Evolutionary conservation across 176 grass and related monocot genomes (phyloP).

Genomic region (Pontederia crassipes): DNA sequence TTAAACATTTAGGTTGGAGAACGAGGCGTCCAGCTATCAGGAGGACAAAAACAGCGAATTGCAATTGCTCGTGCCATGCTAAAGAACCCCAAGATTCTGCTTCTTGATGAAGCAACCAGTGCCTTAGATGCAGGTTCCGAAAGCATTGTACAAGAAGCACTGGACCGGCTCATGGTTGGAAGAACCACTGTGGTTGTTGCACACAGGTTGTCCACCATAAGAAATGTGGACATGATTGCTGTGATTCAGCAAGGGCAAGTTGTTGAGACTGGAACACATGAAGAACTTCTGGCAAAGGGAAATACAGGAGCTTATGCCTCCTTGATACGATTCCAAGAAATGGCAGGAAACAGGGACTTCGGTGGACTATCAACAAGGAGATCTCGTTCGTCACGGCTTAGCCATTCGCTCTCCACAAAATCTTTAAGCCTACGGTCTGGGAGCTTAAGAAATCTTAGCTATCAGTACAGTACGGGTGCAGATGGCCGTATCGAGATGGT

Average conservation of each 20-base stretch:
- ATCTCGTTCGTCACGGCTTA: conserved; percentile 74
- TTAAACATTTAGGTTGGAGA: conserved; percentile 53
- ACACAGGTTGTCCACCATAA: conserved; percentile 82
- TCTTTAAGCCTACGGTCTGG: conserved; percentile 86
- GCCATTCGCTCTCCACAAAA: conserved; percentile 96
- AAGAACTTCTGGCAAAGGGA: conserved; percentile 73
- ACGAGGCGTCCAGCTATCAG: conserved; percentile 83
- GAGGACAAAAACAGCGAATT: conserved; percentile 97
- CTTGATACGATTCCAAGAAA: conserved; percentile 84
- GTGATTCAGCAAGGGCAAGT: conserved; percentile 93
- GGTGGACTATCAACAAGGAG: conserved; percentile 58
- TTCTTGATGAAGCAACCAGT: conserved; percentile 97
- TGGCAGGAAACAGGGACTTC: conserved; percentile 54
- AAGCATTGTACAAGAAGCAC: conserved; percentile 87
- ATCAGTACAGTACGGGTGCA: conserved; percentile 95
- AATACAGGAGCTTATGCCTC: conserved; percentile 76
- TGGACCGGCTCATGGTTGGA: conserved; percentile 89
- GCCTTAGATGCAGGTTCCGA: conserved; percentile 94
- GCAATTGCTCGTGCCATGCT: conserved; percentile 93
- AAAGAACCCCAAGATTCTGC: conserved; percentile 92
- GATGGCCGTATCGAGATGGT: conserved; percentile 99
- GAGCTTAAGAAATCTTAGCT: conserved; percentile 90
- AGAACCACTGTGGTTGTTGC: conserved; percentile 94
- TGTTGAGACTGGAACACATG: conserved; percentile 84
- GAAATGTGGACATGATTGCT: conserved; percentile 79